Evolutionary conservation across 2,329 filamentous ascomycete species (phyloP), one percentile per base, ranked within the genome.

Genomic region (Colletotrichum melonis): DNA sequence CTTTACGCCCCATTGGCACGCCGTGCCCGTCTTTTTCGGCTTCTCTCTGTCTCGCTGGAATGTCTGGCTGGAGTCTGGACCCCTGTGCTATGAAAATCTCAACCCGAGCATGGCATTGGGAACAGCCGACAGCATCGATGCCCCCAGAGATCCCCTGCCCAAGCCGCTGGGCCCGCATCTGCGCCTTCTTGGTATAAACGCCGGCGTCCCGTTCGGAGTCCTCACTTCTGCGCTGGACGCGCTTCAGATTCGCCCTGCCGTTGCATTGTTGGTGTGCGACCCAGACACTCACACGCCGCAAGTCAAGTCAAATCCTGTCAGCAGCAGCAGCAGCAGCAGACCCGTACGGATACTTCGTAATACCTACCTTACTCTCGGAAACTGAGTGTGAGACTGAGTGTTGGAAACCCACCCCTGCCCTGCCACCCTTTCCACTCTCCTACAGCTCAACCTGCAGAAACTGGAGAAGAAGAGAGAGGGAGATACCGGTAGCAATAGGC

Each of bases 131-230:
- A 46, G 55, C 28, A 60, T 46, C 56, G 60, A 42, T 65, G 60
- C 46, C 60, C 54, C 70, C 67, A 73, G 70, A 73, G 35, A 62
- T 63, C 42, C 70, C 67, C 70, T 70, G 70, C 62, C 46, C 58
- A 16, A 73, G 56, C 55, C 22, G 55, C 49, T 28, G 60, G 67
- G 70, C 63, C 70, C 70, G 70, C 70, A 65, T 70, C 60, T 58
- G 56, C 30, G 70, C 60, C 22, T 70, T 73, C 70, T 65, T 73
- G 70, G 70, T 73, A 70, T 73, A 73, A 73, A 73, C 70, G 67
- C 70, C 67, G 70, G 56, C 49, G 65, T 69, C 70, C 70, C 69
- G 35, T 46, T 46, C 42, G 19, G 38, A 46, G 30, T 72, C 66
- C 65, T 38, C 14, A 38, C 12, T 38, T 38, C 35, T 72, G 59